Evolutionary conservation across 2,329 filamentous ascomycete species (phyloP).

Genomic region (Penicillium sclerotigenum): DNA sequence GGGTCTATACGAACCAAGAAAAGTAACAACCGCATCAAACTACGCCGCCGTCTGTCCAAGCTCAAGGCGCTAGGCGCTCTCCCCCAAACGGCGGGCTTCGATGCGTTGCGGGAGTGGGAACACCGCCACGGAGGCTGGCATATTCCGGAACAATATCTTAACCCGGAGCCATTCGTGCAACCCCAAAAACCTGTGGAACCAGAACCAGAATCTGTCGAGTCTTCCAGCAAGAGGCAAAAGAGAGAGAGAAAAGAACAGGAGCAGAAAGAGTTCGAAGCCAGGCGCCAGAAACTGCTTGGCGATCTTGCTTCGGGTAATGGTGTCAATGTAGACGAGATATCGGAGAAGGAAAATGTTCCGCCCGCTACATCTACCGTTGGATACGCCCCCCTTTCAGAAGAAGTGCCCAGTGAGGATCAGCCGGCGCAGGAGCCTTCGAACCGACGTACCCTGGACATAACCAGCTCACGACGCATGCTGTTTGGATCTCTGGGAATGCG

Average conservation of each 20-base stretch:
- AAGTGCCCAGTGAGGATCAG: slow-evolving; percentile 11
- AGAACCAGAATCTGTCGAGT: background rate
- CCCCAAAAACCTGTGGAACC: background rate
- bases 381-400: slow-evolving; percentile 10
- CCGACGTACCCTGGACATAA: slow-evolving; percentile 53
- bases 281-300: slow-evolving; percentile 51
- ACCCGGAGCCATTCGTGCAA: background rate
- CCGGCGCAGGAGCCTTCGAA: slow-evolving; percentile 20
- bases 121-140: slow-evolving; percentile 25
- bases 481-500: slow-evolving; percentile 70
- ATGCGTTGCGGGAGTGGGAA: slow-evolving; percentile 46
- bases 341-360: slow-evolving; percentile 32
- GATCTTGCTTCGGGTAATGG: slow-evolving; percentile 51
- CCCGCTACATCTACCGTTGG: slow-evolving; percentile 14
- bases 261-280: slow-evolving; percentile 49
- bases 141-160: slow-evolving; percentile 15
- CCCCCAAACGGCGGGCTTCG: slow-evolving; percentile 49
- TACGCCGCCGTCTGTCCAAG: slow-evolving; percentile 48
- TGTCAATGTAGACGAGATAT: slow-evolving; percentile 44
- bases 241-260: slow-evolving; percentile 27
- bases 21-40: slow-evolving; percentile 55
- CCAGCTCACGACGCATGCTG: slow-evolving; percentile 63
- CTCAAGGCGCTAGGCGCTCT: slow-evolving; percentile 56
- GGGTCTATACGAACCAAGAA: slow-evolving; percentile 52
- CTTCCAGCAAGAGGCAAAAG: slow-evolving; percentile 18